A percentile compares a stretch with the other conserved stretches of the same genome.
Conservation (phyloP, 176 grass and related monocot genomes). For the Aegilops bicornis region DNA sequence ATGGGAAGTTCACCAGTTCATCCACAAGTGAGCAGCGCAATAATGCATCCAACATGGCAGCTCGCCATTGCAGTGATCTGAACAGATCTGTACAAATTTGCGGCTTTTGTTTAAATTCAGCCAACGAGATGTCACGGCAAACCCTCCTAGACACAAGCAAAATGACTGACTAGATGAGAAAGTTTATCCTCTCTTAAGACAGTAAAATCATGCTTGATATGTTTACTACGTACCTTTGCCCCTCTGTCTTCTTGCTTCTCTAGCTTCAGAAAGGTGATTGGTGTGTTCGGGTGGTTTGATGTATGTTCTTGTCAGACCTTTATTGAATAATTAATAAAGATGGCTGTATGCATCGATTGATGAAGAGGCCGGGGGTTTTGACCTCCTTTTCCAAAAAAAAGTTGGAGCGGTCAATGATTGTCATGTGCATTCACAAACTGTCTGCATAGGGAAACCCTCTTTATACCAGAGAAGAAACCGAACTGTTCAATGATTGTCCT, state of each 20-base stretch:
- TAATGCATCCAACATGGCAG: constrained; percentile 24
- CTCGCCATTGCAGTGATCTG: too few species aligned
- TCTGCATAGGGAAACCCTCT: background rate
- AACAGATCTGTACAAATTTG: too few species aligned
- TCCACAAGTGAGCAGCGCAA: constrained; percentile 13
- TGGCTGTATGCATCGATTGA: too few species aligned
- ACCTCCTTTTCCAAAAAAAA: background rate
- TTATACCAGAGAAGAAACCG: background rate
- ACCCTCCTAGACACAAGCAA: constrained; percentile 21
- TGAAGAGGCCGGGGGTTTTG: too few species aligned
- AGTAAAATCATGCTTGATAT: background rate
- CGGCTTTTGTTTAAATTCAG: too few species aligned
- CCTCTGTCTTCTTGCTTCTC: background rate
- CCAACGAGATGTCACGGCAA: background rate
- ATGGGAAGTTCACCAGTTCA: background rate
- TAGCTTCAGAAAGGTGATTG: background rate
- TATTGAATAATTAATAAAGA: too few species aligned
- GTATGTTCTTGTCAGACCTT: too few species aligned
- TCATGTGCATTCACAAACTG: too few species aligned
- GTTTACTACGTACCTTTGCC: background rate
- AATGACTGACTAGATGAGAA: constrained; percentile 19
- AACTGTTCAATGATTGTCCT: constrained; percentile 10
- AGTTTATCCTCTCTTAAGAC: constrained; percentile 1
- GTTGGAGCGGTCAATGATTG: background rate
- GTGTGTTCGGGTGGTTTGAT: too few species aligned